A percentile compares a stretch with the other conserved stretches of the same genome.
phyloP scores from a whole-genome alignment of 2,329 filamentous ascomycete species.

The Microthyrium microscopicum region DNA sequence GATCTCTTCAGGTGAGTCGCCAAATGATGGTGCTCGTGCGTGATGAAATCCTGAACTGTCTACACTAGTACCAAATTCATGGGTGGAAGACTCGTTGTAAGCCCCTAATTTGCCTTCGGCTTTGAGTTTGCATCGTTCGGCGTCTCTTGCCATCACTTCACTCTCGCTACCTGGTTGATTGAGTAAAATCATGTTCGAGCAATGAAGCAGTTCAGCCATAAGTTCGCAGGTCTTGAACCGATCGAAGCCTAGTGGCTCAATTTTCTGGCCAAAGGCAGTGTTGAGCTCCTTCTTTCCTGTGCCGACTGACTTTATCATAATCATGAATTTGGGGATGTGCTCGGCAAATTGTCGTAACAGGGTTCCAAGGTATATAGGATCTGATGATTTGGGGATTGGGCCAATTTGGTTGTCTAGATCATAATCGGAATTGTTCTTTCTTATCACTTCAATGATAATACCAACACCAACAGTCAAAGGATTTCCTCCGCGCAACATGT shows the following conservation, averaged over 20 bases:
- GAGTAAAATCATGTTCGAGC: slow-evolving; percentile 93
- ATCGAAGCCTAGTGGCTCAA: slow-evolving; percentile 91
- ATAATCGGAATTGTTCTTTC: slow-evolving; percentile 99
- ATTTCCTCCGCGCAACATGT: slow-evolving; percentile 90
- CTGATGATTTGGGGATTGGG: slow-evolving; percentile 63
- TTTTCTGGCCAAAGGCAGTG: slow-evolving; percentile 77
- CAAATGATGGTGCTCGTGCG: slow-evolving; percentile 27
- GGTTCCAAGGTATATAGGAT: slow-evolving; percentile 90
- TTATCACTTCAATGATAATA: slow-evolving; percentile 94
- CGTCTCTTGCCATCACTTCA: slow-evolving; percentile 63
- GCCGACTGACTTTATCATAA: slow-evolving; percentile 60
- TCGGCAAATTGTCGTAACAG: slow-evolving; percentile 77
- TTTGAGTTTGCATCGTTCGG: slow-evolving; percentile 64
- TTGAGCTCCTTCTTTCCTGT: slow-evolving; percentile 54
- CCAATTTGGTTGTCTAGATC: slow-evolving; percentile 81
- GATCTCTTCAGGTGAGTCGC: slow-evolving; percentile 44
- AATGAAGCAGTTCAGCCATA: slow-evolving; percentile 94
- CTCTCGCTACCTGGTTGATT: slow-evolving; percentile 86
- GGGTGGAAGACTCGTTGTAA: slow-evolving; percentile 33
- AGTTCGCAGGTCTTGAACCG: slow-evolving; percentile 97
- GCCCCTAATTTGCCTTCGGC: slow-evolving; percentile 53
- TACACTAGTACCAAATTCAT: slow-evolving; percentile 33
- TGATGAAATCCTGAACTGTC: slow-evolving; percentile 36
- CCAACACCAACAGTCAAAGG: slow-evolving; percentile 90
- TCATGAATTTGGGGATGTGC: slow-evolving; percentile 89